A percentile compares a stretch with the other conserved stretches of the same genome.
Conservation (phyloP, 73 alveolate species). For the Blepharisma japonicum region DNA sequence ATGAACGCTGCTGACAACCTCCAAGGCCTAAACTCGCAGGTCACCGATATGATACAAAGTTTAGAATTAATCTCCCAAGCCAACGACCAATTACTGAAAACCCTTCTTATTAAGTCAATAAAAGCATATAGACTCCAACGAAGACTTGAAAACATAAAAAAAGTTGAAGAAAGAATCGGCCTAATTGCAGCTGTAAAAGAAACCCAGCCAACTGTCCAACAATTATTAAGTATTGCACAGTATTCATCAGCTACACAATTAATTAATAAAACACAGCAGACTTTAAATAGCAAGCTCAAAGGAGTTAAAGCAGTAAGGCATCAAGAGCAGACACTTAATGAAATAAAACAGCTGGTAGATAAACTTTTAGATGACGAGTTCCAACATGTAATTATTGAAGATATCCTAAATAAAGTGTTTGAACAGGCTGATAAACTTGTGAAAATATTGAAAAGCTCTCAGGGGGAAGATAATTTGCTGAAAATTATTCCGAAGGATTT, state of each 20-base stretch:
- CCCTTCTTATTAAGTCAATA: neutral
- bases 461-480: neutral
- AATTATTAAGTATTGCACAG: neutral
- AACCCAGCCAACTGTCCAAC: neutral
- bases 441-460: neutral
- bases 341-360: no score
- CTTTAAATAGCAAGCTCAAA: neutral
- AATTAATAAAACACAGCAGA: neutral
- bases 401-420: neutral
- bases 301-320: neutral
- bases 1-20: neutral
- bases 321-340: neutral
- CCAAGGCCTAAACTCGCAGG: neutral
- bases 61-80: no score
- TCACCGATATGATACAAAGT: neutral
- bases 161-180: neutral
- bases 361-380: no score
- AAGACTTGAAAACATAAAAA: neutral
- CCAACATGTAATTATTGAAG: neutral
- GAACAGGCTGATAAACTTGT: neutral
- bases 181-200: neutral
- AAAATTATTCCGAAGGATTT: constrained; percentile 3
- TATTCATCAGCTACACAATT: constrained; percentile 22
- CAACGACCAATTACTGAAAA: neutral
- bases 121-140: neutral